Conservation (phyloP, 78 protist genomes). For the Isochrysis galbana region DNA sequence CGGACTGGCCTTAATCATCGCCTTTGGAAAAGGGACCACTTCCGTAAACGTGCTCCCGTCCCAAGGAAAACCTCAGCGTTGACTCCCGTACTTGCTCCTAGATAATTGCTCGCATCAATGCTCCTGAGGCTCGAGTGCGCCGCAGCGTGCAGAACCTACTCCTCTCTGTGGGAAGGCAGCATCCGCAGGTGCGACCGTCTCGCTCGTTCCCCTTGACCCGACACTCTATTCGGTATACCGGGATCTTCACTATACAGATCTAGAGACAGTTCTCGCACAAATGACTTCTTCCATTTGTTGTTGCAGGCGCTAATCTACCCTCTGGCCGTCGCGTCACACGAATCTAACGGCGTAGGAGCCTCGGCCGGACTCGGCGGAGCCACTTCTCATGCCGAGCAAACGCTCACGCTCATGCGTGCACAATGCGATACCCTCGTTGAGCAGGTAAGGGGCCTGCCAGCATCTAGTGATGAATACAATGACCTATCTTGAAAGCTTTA, state of each 20-base stretch:
- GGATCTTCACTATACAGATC: no score
- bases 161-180: slow-evolving; percentile 80
- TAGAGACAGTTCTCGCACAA: no score
- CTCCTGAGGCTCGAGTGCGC: slow-evolving; percentile 61
- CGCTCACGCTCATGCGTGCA: slow-evolving; percentile 67
- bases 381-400: slow-evolving; percentile 52
- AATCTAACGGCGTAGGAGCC: neutral
- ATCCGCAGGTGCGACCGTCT: no score
- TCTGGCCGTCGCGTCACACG: slow-evolving; percentile 85
- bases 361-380: slow-evolving; percentile 5
- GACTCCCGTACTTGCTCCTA: slow-evolving; percentile 73
- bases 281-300: no score
- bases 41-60: no score
- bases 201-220: no score
- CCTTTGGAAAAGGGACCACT: no score
- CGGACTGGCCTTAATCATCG: no score
- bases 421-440: slow-evolving; percentile 70
- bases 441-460: slow-evolving; percentile 34
- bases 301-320: slow-evolving; percentile 98
- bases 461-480: neutral
- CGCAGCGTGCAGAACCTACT: slow-evolving; percentile 75
- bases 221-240: no score
- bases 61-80: no score
- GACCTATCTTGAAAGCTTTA: neutral
- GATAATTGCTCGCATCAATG: slow-evolving; percentile 93